These are phyloP conservation scores for Alnus glutinosa DNA, from an alignment of 306 rosid genomes.

Conservation along the genomic window DNA sequence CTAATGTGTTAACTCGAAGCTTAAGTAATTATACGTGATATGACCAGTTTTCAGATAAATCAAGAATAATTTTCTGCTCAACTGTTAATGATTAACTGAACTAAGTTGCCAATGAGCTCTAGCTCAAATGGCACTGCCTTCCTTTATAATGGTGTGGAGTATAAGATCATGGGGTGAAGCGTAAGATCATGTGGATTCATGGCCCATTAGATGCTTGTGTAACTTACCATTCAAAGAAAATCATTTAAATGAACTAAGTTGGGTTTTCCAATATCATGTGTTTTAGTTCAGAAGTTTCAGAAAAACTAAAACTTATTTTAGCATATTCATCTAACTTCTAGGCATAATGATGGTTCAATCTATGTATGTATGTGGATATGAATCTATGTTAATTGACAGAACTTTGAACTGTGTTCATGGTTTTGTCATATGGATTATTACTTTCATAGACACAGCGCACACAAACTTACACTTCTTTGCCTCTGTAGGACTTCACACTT, in stretches of 20 bases:
- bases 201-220: background rate
- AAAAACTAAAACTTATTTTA: background rate
- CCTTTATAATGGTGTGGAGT: background rate
- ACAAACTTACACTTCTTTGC: background rate
- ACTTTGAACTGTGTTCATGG: background rate
- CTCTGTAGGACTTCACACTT: background rate
- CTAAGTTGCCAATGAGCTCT: background rate
- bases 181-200: background rate
- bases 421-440: background rate
- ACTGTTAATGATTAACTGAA: background rate
- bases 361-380: background rate
- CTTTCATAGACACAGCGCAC: background rate
- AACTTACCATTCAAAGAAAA: background rate
- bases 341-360: too few species aligned
- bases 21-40: background rate
- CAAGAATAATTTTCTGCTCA: background rate
- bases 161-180: too few species aligned
- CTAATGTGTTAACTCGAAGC: conserved; percentile 3
- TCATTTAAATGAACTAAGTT: background rate
- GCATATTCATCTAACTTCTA: background rate
- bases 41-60: background rate
- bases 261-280: background rate
- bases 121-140: background rate
- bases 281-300: background rate
- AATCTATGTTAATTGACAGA: background rate